Evolutionary conservation across 2,329 filamentous ascomycete species (phyloP).

Genomic region (Ophiobolus disseminans): DNA sequence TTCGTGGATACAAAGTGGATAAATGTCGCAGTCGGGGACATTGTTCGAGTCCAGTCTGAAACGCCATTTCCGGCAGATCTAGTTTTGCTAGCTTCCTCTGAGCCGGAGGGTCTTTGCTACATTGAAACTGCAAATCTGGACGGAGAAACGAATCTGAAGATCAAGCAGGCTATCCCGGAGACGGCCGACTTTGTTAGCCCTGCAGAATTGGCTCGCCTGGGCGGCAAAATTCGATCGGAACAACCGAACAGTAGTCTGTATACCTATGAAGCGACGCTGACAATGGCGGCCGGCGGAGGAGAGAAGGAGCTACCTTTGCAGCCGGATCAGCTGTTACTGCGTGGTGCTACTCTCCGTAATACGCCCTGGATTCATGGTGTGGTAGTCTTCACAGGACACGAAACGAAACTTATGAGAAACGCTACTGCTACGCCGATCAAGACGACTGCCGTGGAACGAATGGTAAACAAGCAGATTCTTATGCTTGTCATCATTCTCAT

Average conservation of each 20-base stretch:
- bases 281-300: slow-evolving; percentile 85
- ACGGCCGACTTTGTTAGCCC: slow-evolving; percentile 87
- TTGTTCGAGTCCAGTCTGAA: slow-evolving; percentile 91
- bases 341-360: slow-evolving; percentile 92
- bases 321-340: slow-evolving; percentile 89
- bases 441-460: slow-evolving; percentile 90
- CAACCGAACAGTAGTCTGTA: slow-evolving; percentile 98
- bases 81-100: slow-evolving; percentile 89
- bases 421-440: slow-evolving; percentile 97
- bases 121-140: slow-evolving; percentile 98
- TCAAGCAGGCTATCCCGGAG: slow-evolving; percentile 96
- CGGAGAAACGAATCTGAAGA: slow-evolving; percentile 97
- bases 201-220: slow-evolving; percentile 81
- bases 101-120: slow-evolving; percentile 96
- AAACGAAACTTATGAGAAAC: slow-evolving; percentile 99
- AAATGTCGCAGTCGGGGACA: slow-evolving; percentile 89
- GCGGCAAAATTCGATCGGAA: slow-evolving; percentile 88
- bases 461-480: slow-evolving; percentile 92
- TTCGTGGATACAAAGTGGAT: slow-evolving; percentile 94
- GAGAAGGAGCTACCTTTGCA: slow-evolving; percentile 91
- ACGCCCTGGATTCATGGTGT: slow-evolving; percentile 97
- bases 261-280: slow-evolving; percentile 96
- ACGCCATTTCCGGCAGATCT: slow-evolving; percentile 94
- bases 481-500: slow-evolving; percentile 87
- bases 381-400: slow-evolving; percentile 96